phyloP scores from a whole-genome alignment of 345 rosid genomes.

The Laguncularia racemosa region DNA sequence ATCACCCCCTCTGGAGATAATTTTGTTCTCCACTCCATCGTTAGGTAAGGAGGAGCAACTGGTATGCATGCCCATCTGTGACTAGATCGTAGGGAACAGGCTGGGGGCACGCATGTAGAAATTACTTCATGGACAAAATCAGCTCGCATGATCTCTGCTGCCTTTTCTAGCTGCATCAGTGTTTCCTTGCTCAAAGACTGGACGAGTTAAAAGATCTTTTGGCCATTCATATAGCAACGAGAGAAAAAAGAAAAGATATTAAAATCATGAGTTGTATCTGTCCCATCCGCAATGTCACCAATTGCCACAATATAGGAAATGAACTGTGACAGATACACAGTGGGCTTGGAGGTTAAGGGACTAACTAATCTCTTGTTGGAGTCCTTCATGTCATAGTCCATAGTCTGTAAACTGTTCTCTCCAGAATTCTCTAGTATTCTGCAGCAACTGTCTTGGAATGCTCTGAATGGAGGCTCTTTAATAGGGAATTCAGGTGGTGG shows the following conservation, averaged over 20 bases:
- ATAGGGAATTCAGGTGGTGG: too few relatives aligned
- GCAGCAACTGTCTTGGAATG: slow-evolving; percentile 52
- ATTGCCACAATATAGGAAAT: slow-evolving; percentile 92
- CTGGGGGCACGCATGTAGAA: slow-evolving; percentile 96
- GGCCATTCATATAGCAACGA: slow-evolving; percentile 96
- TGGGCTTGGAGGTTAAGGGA: slow-evolving; percentile 68
- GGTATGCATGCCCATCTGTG: slow-evolving; percentile 99
- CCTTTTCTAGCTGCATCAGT: slow-evolving; percentile 96
- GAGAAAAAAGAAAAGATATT: too few relatives aligned
- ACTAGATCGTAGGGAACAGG: slow-evolving; percentile 91
- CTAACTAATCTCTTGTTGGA: slow-evolving; percentile 74
- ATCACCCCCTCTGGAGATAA: slow-evolving; percentile 58
- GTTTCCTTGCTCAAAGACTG: slow-evolving; percentile 89
- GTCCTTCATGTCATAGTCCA: slow-evolving; percentile 57
- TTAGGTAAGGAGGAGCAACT: slow-evolving; percentile 42
- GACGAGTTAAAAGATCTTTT: slow-evolving; percentile 90
- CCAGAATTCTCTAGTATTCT: slow-evolving; percentile 38
- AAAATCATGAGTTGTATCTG: slow-evolving; percentile 98
- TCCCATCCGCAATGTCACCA: slow-evolving; percentile 98
- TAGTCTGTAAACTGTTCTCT: slow-evolving; percentile 38
- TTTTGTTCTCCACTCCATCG: slow-evolving; percentile 54
- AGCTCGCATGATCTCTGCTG: slow-evolving; percentile 89
- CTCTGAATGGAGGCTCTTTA: too few relatives aligned
- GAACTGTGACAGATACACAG: slow-evolving; percentile 83
- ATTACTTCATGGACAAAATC: slow-evolving; percentile 98